Evolutionary conservation across 257 asterid genomes (phyloP).

Genomic region (Cruciata laevipes): DNA sequence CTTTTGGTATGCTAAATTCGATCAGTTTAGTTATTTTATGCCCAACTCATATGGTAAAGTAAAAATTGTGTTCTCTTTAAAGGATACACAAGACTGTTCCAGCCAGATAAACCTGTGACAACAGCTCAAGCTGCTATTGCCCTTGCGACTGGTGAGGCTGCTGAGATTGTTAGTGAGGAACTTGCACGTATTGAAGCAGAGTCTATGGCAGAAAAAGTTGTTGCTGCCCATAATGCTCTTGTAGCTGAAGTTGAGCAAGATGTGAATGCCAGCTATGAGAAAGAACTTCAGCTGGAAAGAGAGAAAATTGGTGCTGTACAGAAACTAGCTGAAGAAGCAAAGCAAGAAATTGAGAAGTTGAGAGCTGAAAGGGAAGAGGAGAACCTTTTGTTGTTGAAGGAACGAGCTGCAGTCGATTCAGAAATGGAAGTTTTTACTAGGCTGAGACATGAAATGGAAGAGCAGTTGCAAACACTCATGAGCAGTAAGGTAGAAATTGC

Average conservation of each 20-base stretch:
- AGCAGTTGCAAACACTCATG: slow-evolving; percentile 67
- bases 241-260: slow-evolving; percentile 91
- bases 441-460: slow-evolving; percentile 80
- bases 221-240: slow-evolving; percentile 82
- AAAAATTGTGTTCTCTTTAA: slow-evolving; percentile 16
- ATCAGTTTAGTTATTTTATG: neutral
- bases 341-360: slow-evolving; percentile 65
- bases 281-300: slow-evolving; percentile 66
- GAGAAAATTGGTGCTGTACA: slow-evolving; percentile 67
- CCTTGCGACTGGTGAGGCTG: slow-evolving; percentile 84
- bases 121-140: slow-evolving; percentile 97
- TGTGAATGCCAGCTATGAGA: slow-evolving; percentile 63
- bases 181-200: slow-evolving; percentile 97
- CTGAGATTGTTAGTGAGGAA: slow-evolving; percentile 75
- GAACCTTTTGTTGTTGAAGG: slow-evolving; percentile 64
- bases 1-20: slow-evolving; percentile 57
- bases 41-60: slow-evolving; percentile 11
- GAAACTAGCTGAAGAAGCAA: slow-evolving; percentile 77
- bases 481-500: slow-evolving; percentile 70
- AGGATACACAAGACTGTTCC: slow-evolving; percentile 98
- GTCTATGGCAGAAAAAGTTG: slow-evolving; percentile 94
- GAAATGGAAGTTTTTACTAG: slow-evolving; percentile 81
- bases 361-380: slow-evolving; percentile 73
- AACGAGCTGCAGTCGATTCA: slow-evolving; percentile 84
- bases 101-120: slow-evolving; percentile 95